phyloP scores from a whole-genome alignment of 108 stramenopile species.

The Schizochytrium sp. region DNA sequence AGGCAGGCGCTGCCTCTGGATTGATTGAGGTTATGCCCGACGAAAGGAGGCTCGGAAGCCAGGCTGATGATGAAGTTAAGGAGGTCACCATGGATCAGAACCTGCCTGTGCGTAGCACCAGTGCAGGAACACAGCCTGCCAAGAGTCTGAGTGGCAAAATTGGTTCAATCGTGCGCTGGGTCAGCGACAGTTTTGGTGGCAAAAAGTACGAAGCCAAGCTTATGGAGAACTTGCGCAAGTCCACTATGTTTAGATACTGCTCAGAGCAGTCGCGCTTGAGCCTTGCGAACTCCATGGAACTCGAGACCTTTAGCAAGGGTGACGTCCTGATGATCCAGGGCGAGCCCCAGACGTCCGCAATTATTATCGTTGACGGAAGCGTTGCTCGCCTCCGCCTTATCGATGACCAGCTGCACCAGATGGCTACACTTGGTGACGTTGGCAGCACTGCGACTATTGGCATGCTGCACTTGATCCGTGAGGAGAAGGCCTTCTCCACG shows the following conservation, averaged over 20 bases:
- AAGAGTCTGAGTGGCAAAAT: slow-evolving; percentile 41
- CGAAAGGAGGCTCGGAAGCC: background rate
- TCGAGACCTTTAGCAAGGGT: slow-evolving; percentile 46
- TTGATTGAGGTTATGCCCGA: slow-evolving; percentile 42
- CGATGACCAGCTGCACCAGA: slow-evolving; percentile 72
- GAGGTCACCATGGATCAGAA: background rate
- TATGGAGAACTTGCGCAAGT: slow-evolving; percentile 34
- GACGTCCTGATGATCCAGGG: slow-evolving; percentile 71
- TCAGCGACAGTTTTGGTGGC: slow-evolving; percentile 51
- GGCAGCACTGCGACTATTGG: slow-evolving; percentile 63
- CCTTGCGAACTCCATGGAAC: slow-evolving; percentile 32
- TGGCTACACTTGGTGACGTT: slow-evolving; percentile 66
- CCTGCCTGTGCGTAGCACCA: background rate
- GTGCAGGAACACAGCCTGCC: background rate
- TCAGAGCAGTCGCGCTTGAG: slow-evolving; percentile 55
- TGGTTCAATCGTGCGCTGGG: slow-evolving; percentile 59
- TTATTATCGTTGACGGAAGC: slow-evolving; percentile 69
- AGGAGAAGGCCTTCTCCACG: slow-evolving; percentile 69
- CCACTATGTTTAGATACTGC: slow-evolving; percentile 61
- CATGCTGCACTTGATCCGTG: slow-evolving; percentile 67
- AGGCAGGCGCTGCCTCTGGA: slow-evolving; percentile 2
- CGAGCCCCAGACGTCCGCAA: slow-evolving; percentile 67
- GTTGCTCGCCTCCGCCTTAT: slow-evolving; percentile 69
- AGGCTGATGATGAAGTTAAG: background rate
- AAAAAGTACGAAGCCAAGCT: slow-evolving; percentile 46